Evolutionary conservation across 2,329 filamentous ascomycete genomes (phyloP).

Genomic region (Trematosphaeria pertusa): DNA sequence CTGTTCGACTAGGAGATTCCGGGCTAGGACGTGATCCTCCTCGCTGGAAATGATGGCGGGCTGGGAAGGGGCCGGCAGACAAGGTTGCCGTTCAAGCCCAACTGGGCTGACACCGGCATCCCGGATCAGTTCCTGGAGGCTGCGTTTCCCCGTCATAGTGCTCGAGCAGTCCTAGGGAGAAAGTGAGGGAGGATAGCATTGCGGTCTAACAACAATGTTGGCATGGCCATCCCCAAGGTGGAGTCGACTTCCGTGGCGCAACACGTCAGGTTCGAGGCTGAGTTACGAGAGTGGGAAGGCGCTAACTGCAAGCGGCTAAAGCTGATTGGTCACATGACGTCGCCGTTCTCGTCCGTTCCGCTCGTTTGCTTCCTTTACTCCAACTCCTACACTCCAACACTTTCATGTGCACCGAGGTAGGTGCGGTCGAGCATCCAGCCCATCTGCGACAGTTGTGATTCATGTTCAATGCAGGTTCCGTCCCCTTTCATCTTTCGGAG

Average conservation of each 20-base stretch:
- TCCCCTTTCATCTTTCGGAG: not conserved
- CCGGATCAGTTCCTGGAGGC: constrained; percentile 37
- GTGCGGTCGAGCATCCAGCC: not conserved
- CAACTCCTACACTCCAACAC: too few species aligned
- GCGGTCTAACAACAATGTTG: not conserved
- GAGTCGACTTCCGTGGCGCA: constrained; percentile 9
- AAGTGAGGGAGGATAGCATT: not conserved
- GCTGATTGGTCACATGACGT: too few species aligned
- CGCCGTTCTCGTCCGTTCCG: too few species aligned
- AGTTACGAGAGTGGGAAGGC: constrained; percentile 16
- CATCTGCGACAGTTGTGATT: not conserved
- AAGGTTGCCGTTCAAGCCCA: constrained; percentile 37
- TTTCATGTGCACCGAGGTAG: not conserved
- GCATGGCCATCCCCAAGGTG: not conserved
- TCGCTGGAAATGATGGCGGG: constrained; percentile 37
- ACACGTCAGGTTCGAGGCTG: constrained; percentile 26
- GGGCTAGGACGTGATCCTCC: constrained; percentile 39
- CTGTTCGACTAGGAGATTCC: constrained; percentile 39
- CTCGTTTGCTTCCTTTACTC: too few species aligned
- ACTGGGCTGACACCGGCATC: constrained; percentile 36
- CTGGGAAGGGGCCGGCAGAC: constrained; percentile 40
- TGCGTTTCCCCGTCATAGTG: constrained; percentile 37
- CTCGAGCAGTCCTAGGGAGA: too few species aligned
- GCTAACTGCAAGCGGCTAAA: too few species aligned
- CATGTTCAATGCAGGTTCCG: not conserved